phyloP scores from a whole-genome alignment of 2,329 filamentous ascomycete genomes.

The Mariannaea sp. region DNA sequence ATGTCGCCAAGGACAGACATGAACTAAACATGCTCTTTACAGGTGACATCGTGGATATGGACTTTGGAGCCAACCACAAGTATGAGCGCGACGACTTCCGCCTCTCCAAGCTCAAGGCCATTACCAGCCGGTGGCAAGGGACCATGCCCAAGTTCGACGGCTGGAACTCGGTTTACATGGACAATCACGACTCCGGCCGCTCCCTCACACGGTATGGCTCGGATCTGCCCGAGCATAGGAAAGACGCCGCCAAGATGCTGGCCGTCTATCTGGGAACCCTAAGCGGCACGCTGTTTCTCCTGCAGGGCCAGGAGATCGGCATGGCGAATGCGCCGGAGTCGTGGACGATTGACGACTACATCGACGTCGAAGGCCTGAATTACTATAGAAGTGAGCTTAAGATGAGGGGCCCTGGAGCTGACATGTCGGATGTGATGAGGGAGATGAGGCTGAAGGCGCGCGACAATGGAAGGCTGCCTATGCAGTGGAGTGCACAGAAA shows the following conservation, averaged over 20 bases:
- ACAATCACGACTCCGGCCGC: slow-evolving; percentile 61
- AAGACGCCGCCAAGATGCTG: slow-evolving; percentile 52
- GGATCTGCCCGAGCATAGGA: slow-evolving; percentile 45
- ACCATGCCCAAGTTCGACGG: slow-evolving; percentile 45
- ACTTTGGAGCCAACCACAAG: slow-evolving; percentile 40
- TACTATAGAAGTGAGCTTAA: slow-evolving; percentile 40
- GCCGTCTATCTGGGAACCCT: slow-evolving; percentile 47
- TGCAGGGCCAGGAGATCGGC: slow-evolving; percentile 58
- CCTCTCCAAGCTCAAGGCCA: slow-evolving; percentile 42
- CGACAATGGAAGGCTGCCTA: slow-evolving; percentile 35
- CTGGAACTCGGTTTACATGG: slow-evolving; percentile 58
- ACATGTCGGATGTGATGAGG: slow-evolving; percentile 46
- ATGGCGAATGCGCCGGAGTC: slow-evolving; percentile 52
- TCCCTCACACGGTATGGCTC: slow-evolving; percentile 54
- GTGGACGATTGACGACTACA: slow-evolving; percentile 50
- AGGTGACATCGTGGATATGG: slow-evolving; percentile 35
- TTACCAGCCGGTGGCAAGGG: slow-evolving; percentile 45
- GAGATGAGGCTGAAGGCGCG: slow-evolving; percentile 45
- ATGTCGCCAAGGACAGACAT: slow-evolving; percentile 51
- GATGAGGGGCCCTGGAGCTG: slow-evolving; percentile 25
- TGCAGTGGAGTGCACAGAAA: slow-evolving; percentile 56
- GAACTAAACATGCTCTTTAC: slow-evolving; percentile 39
- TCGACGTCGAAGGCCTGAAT: slow-evolving; percentile 50
- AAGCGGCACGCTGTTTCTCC: slow-evolving; percentile 53
- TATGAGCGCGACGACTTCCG: slow-evolving; percentile 50